Percentiles rank a stretch among this genome's conserved stretches.
Conservation (phyloP, 257 asterid genomes). For the Salvia hispanica region DNA sequence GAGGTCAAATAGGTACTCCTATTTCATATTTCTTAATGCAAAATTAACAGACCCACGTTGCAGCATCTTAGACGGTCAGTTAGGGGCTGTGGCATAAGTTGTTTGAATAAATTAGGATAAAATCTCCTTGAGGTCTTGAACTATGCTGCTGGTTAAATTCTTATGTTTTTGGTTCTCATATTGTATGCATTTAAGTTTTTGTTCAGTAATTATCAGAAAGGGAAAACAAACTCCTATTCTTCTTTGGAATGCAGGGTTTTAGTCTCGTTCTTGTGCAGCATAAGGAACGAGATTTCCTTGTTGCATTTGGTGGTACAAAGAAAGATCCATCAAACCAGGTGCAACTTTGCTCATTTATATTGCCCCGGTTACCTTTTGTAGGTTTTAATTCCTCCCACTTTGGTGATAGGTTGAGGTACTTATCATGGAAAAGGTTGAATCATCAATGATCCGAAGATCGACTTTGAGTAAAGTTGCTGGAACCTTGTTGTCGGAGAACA, state of each 20-base stretch:
- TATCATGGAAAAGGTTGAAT: constrained; percentile 75
- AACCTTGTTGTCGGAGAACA: constrained; percentile 59
- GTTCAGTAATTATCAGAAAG: background rate
- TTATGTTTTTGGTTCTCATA: constrained; percentile 1
- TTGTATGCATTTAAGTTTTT: background rate
- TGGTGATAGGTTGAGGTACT: constrained; percentile 83
- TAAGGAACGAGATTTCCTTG: constrained; percentile 89
- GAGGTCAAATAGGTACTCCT: background rate
- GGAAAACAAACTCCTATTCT: constrained; percentile 17
- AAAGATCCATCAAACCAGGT: constrained; percentile 97
- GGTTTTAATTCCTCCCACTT: constrained; percentile 23
- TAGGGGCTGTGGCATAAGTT: background rate
- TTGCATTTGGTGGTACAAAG: constrained; percentile 94
- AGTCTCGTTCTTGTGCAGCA: constrained; percentile 94
- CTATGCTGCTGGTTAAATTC: constrained; percentile 1
- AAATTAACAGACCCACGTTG: background rate
- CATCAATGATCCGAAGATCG: constrained; percentile 67
- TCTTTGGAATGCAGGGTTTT: constrained; percentile 69
- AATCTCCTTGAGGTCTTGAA: constrained; percentile 9
- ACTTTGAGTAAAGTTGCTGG: constrained; percentile 84
- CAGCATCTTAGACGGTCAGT: constrained; percentile 9
- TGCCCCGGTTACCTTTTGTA: constrained; percentile 3
- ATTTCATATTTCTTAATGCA: background rate
- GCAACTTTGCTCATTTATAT: constrained; percentile 20
- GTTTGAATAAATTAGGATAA: background rate